phyloP scores from a whole-genome alignment of 2,329 filamentous ascomycete species.

The Pseudopithomyces chartarum region DNA sequence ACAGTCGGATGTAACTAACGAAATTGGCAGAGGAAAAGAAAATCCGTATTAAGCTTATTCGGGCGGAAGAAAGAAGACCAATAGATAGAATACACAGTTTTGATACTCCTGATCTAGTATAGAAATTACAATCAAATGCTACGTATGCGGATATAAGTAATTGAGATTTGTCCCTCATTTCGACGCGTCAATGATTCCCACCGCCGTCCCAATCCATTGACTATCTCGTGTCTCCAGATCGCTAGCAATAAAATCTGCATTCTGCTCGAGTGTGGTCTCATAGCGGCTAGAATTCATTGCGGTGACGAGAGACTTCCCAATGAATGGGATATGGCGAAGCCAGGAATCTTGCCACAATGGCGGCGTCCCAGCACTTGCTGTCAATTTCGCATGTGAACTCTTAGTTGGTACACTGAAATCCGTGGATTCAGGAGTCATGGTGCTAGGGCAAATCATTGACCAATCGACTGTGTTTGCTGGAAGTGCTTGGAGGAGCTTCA shows the following conservation, averaged over 20 bases:
- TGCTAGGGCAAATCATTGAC: conserved; percentile 35
- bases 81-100: background rate
- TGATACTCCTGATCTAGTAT: background rate
- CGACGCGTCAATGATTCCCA: conserved; percentile 41
- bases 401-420: conserved; percentile 35
- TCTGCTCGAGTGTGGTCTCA: conserved; percentile 46
- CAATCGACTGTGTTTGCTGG: conserved; percentile 37
- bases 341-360: conserved; percentile 43
- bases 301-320: conserved; percentile 38
- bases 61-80: no score
- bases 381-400: conserved; percentile 25
- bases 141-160: no score
- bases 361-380: conserved; percentile 35
- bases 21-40: background rate
- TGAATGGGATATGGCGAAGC: conserved; percentile 36
- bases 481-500: conserved; percentile 32
- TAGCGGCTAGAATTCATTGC: conserved; percentile 39
- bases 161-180: conserved; percentile 1
- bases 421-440: conserved; percentile 43
- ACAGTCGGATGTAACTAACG: background rate
- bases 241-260: conserved; percentile 50
- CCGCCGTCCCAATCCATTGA: conserved; percentile 40
- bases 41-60: background rate
- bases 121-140: background rate
- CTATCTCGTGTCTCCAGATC: conserved; percentile 42